These are phyloP conservation scores for Epichloe bromicola DNA, from an alignment of 2,329 filamentous ascomycete species.

Conservation along the genomic window DNA sequence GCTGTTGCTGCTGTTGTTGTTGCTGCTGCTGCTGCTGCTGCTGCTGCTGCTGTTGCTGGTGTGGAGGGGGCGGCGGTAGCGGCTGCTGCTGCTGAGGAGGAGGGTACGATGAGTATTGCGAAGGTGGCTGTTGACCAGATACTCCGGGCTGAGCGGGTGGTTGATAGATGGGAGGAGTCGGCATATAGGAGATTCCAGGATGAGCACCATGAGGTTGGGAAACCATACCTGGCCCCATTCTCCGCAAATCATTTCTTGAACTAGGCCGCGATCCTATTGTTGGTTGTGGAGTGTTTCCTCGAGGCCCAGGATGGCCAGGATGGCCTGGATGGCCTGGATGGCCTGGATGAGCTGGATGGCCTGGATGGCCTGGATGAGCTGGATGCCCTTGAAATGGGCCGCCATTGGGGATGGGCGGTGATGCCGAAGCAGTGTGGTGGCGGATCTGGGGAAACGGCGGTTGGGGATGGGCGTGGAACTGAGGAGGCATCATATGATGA, in stretches of 20 bases:
- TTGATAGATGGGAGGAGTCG: slow-evolving; percentile 69
- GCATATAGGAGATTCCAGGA: slow-evolving; percentile 66
- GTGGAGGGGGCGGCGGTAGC: neutral
- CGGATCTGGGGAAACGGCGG: slow-evolving; percentile 67
- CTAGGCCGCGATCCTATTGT: slow-evolving; percentile 50
- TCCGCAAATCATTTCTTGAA: slow-evolving; percentile 68
- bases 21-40: slow-evolving; percentile 9
- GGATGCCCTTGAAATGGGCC: slow-evolving; percentile 49
- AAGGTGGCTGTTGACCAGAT: slow-evolving; percentile 23
- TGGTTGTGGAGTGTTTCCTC: slow-evolving; percentile 73
- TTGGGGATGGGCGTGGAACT: slow-evolving; percentile 47
- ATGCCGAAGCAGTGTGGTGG: slow-evolving; percentile 72
- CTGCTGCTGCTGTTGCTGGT: slow-evolving; percentile 7
- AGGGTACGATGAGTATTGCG: slow-evolving; percentile 26
- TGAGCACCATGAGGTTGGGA: slow-evolving; percentile 49
- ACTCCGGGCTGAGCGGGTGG: slow-evolving; percentile 26
- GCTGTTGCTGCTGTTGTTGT: slow-evolving; percentile 12
- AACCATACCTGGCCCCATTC: slow-evolving; percentile 60
- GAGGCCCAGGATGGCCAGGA: slow-evolving; percentile 32
- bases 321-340: too few relatives aligned
- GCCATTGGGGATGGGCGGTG: slow-evolving; percentile 74
- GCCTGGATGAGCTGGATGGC: too few relatives aligned
- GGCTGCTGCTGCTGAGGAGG: slow-evolving; percentile 21
- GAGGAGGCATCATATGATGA: slow-evolving; percentile 55
- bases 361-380: slow-evolving; percentile 21